These are phyloP conservation scores for Saccharomycopsis oosterbeekiorum DNA, from an alignment of 805 yeast genomes.

Conservation along the genomic window DNA sequence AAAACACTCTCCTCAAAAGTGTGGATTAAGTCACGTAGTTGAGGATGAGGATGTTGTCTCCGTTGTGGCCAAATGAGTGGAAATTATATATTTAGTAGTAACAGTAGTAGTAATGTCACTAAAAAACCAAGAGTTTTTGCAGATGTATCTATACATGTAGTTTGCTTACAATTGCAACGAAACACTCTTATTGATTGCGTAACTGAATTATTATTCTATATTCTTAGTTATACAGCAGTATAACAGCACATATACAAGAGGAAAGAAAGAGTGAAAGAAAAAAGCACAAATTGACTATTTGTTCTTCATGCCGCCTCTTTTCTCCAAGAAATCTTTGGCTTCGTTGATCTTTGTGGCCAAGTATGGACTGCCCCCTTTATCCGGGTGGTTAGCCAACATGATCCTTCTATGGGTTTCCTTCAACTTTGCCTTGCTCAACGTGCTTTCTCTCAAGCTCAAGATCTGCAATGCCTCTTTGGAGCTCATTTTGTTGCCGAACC, in stretches of 20 bases:
- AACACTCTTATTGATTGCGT: too few relatives aligned
- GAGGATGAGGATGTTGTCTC: conserved; percentile 94
- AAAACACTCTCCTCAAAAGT: conserved; percentile 92
- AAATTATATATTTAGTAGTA: background rate
- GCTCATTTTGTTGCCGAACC: conserved; percentile 86
- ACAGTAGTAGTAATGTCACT: too few relatives aligned
- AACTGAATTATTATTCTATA: background rate
- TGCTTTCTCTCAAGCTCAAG: conserved; percentile 62
- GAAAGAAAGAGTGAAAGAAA: background rate
- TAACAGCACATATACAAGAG: background rate
- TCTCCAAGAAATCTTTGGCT: conserved; percentile 73
- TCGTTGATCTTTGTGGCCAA: conserved; percentile 88
- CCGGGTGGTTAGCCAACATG: conserved; percentile 89
- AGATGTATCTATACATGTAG: too few relatives aligned
- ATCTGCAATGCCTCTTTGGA: conserved; percentile 84
- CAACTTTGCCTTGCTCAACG: conserved; percentile 50
- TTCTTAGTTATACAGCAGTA: background rate
- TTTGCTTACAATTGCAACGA: too few relatives aligned
- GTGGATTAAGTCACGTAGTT: conserved; percentile 76
- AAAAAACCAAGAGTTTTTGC: too few relatives aligned
- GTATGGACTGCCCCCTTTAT: conserved; percentile 85
- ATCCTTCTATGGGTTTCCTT: conserved; percentile 74
- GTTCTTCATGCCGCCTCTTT: conserved; percentile 27
- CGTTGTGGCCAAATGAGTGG: conserved; percentile 55
- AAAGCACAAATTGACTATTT: background rate